Percentiles rank a stretch among this genome's conserved stretches.
These are phyloP conservation scores for Aureoboletus auriporus DNA, from an alignment of 768 basidiomycete genomes.

Conservation along the genomic window DNA sequence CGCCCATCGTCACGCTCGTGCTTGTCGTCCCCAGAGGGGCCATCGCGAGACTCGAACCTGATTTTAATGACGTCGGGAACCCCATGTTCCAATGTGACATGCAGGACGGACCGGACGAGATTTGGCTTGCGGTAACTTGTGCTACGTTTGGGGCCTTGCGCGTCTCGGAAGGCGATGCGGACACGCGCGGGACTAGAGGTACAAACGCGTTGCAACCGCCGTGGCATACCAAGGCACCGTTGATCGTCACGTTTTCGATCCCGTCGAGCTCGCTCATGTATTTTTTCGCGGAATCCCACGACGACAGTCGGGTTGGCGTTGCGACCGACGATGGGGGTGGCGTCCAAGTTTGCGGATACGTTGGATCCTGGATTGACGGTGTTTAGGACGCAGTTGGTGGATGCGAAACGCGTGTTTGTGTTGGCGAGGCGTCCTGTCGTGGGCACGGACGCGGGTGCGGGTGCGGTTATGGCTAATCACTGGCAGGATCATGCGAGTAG, in stretches of 20 bases:
- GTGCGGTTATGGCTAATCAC: not conserved
- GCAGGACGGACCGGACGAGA: not conserved
- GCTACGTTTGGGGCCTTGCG: conserved; percentile 20
- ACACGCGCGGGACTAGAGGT: not conserved
- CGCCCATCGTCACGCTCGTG: conserved; percentile 28
- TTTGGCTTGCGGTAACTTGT: conserved; percentile 17
- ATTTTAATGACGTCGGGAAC: conserved; percentile 2
- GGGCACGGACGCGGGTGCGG: not conserved
- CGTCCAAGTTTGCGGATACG: conserved; percentile 5
- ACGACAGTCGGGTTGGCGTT: conserved; percentile 16
- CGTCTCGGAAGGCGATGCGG: conserved; percentile 4
- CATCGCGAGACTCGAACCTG: conserved; percentile 11
- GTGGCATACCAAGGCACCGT: conserved; percentile 13
- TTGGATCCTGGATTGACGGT: conserved; percentile 15
- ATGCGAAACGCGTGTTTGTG: conserved; percentile 16
- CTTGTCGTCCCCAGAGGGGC: conserved; percentile 30
- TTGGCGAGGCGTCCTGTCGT: conserved; percentile 13
- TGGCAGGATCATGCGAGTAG: not conserved
- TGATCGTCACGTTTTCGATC: conserved; percentile 21
- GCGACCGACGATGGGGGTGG: conserved; percentile 5
- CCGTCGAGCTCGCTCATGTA: conserved; percentile 9
- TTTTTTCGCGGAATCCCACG: conserved; percentile 1
- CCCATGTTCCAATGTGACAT: conserved; percentile 22
- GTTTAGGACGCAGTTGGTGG: conserved; percentile 12
- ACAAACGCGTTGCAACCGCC: not conserved